Evolutionary conservation across 1,284 basidiomycete species (phyloP), one percentile per base, ranked within the genome.

Genomic region (Marasmius tenuissimus): DNA sequence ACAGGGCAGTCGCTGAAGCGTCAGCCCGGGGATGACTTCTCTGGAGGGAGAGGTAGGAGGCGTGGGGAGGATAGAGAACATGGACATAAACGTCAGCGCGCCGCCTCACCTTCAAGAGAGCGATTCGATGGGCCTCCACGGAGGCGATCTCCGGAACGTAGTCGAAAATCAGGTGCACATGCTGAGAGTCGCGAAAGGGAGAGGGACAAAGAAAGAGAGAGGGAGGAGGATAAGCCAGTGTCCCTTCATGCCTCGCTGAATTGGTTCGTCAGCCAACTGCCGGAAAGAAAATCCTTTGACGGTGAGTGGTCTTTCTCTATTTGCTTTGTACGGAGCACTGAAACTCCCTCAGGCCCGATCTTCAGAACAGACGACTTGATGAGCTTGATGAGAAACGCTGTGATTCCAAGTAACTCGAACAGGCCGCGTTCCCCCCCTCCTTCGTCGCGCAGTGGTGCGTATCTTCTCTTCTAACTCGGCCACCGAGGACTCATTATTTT

Each of bases 331-430:
- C 39, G 33, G 7, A 33, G 34, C 14, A 57, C n/a, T 59, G 65
- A 55, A 68, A 52, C 58, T 45, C 58, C 38, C 52, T 65, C 65
- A 94, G 93, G 93, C 2, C 93, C 94, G 16, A 83, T 94, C 39
- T 95, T 96, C 78, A 83, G 91, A 59, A 89, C 91, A 2, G 93
- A 96, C 55, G 93, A 96, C 73, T 78, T 96, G 39, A 88, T 96
- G 83, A 88, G 88, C 63, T 71, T 94, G 22, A 87, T 94, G 72
- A 81, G 86, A 51, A 89, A 85, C 70, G 89, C 91, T 55, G 85
- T 89, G 22, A 91, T 94, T 59, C 91, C 92, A 4, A 88, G 85
- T 61, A 80, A 71, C 20, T 37, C 11, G 16, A 27, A 27, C 27
- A 27, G 27, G 27, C 27, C 27, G 27, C 27, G 27, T 27, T 27